Conservation (phyloP, 192 early-diverging fungal genomes). For the Coemansia sp. region DNA sequence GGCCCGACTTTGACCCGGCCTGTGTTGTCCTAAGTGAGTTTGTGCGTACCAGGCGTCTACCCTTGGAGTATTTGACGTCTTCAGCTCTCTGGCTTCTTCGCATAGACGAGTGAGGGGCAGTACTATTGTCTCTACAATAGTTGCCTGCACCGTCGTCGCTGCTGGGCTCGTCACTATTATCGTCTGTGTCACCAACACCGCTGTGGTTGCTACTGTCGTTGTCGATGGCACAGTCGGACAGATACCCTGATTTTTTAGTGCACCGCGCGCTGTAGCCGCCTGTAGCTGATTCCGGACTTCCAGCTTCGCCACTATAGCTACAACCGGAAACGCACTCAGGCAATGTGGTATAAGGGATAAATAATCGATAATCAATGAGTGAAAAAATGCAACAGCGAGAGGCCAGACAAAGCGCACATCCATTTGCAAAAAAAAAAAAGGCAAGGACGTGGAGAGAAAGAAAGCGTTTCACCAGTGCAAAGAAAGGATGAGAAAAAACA, state of each 20-base stretch:
- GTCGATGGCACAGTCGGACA: background rate
- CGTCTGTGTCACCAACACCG: slow-evolving; percentile 14
- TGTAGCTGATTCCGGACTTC: slow-evolving; percentile 7
- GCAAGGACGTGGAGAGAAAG: slow-evolving; percentile 6
- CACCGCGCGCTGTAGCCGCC: slow-evolving; percentile 8
- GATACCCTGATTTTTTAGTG: background rate
- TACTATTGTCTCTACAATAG: slow-evolving; percentile 17
- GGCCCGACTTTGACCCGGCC: background rate
- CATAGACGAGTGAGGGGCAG: slow-evolving; percentile 25
- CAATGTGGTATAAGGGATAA: background rate
- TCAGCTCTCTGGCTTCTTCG: slow-evolving; percentile 17
- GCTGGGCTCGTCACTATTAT: slow-evolving; percentile 6
- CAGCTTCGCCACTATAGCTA: slow-evolving; percentile 19
- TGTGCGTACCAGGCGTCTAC: slow-evolving; percentile 14
- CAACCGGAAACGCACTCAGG: background rate
- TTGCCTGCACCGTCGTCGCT: slow-evolving; percentile 20
- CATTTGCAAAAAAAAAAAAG: background rate
- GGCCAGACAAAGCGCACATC: background rate
- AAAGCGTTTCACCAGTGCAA: background rate
- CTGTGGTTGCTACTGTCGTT: slow-evolving; percentile 10
- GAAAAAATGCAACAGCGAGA: background rate
- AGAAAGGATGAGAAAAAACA: background rate
- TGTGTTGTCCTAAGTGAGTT: background rate
- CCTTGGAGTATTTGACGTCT: slow-evolving; percentile 10
- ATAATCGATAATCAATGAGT: background rate